phyloP scores from a whole-genome alignment of 148 eudicot genomes.

The Fagopyrum tataricum region DNA sequence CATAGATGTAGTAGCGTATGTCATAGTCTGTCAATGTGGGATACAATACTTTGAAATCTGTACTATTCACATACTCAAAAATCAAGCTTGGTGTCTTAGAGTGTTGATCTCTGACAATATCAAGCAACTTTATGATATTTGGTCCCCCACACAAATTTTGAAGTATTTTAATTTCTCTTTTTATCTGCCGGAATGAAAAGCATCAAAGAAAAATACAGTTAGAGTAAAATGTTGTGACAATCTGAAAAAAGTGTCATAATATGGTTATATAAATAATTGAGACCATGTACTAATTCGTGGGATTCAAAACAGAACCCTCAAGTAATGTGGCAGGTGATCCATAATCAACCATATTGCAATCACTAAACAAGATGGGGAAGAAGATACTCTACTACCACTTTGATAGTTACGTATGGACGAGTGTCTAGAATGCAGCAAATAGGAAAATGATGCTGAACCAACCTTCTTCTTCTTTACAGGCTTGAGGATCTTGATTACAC shows the following conservation, averaged over 20 bases:
- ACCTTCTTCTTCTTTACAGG: conserved; percentile 99
- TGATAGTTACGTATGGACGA: background rate
- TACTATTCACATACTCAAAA: conserved; percentile 87
- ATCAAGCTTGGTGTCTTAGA: conserved; percentile 96
- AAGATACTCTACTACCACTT: background rate
- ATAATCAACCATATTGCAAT: too few species aligned
- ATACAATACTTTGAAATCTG: conserved; percentile 88
- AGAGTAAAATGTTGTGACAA: background rate
- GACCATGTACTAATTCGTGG: too few species aligned
- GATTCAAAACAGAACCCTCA: too few species aligned
- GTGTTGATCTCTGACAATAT: conserved; percentile 89
- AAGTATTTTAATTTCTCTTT: conserved; percentile 89
- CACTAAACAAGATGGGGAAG: background rate
- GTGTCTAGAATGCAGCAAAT: background rate
- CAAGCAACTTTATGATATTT: conserved; percentile 72
- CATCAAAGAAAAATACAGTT: background rate
- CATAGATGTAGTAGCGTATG: conserved; percentile 95
- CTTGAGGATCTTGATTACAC: conserved; percentile 89
- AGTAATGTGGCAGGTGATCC: too few species aligned
- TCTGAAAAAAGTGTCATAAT: background rate
- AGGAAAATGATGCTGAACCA: background rate
- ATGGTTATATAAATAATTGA: background rate
- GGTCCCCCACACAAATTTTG: conserved; percentile 93
- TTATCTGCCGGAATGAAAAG: conserved; percentile 45
- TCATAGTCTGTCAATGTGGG: conserved; percentile 92